These are phyloP conservation scores for Dianthus caryophyllus DNA, from an alignment of 148 eudicot genomes.

Conservation along the genomic window DNA sequence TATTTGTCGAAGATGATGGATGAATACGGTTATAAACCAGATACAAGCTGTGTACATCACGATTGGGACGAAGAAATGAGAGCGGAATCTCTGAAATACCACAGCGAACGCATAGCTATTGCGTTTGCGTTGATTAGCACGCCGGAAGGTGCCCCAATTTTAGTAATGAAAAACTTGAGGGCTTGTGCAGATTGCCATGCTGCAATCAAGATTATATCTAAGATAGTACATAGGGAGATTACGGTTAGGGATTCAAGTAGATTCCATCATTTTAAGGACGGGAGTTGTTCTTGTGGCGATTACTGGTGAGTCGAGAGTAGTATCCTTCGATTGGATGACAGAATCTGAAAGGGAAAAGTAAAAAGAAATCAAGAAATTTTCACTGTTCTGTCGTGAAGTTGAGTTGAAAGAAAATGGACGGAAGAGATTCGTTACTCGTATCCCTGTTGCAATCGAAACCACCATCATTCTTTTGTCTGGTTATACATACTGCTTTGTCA, in stretches of 20 bases:
- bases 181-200: conserved; percentile 76
- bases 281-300: conserved; percentile 61
- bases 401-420: no score
- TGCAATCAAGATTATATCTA: conserved; percentile 69
- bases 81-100: no score
- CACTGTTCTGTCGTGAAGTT: no score
- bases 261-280: conserved; percentile 75
- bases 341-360: no score
- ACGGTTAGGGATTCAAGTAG: conserved; percentile 80
- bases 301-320: conserved; percentile 45
- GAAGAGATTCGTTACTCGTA: no score
- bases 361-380: no score
- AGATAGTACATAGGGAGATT: conserved; percentile 57
- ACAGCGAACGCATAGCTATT: no score
- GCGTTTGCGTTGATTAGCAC: conserved; percentile 37
- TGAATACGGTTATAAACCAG: not conserved
- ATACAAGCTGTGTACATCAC: no score
- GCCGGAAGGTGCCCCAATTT: conserved; percentile 63
- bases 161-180: conserved; percentile 72
- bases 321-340: not conserved
- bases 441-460: no score
- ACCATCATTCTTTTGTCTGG: no score
- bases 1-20: conserved; percentile 44
- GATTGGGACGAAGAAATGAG: no score
- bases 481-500: no score